Base-by-base conservation (phyloP, 306 rosid species). In the Senna siamea region DNA sequence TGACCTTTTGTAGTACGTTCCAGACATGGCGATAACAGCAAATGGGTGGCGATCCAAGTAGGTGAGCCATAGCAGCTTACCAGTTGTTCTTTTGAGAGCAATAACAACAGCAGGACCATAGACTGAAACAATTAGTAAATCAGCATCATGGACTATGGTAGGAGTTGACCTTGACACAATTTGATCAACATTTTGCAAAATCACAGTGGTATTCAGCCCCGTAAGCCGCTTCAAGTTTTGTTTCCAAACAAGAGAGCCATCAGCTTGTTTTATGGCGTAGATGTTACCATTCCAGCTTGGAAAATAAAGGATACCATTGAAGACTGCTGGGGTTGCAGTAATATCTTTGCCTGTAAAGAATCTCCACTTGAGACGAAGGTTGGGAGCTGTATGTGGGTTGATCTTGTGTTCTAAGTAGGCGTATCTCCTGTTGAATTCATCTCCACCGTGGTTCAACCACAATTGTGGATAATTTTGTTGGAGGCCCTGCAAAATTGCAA, bases 371-470 rank as follows among this genome's bases (percentile, higher is more conserved):
- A 86, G 54, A 14, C 65, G 67, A 10, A 88, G 78, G 5, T 70
- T 76, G 0, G 46, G 30, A 28, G 68, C 52, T 2, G 76, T 76
- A 58, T 72, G 11, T 2, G 73, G 81, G 81, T 81, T 88, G 69
- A 88, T 88, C 78, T 81, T 90, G 23, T 72, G 50, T 57, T 90
- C 92, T 26, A 22, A 68, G 56, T 61, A 50, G 1, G 93, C 93
- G 13, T 80, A 80, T 85, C 96, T 88, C 83, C 90, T 81, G 64
- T 86, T 88, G 32, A 77, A 44, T 77, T 86, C 32, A 72, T 90
- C 89, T 23, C 91, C 90, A 0, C 91, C 93, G 40, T 88, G 93
- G 85, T 88, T 88, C 19, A 74, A 20, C 93, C 96, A 90, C 12
- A 76, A 40, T 76, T 76, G 74, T 52, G 34, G 69, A 3, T 26